Conservation (phyloP, 2,329 filamentous ascomycete genomes). For the Verruconis gallopava region DNA sequence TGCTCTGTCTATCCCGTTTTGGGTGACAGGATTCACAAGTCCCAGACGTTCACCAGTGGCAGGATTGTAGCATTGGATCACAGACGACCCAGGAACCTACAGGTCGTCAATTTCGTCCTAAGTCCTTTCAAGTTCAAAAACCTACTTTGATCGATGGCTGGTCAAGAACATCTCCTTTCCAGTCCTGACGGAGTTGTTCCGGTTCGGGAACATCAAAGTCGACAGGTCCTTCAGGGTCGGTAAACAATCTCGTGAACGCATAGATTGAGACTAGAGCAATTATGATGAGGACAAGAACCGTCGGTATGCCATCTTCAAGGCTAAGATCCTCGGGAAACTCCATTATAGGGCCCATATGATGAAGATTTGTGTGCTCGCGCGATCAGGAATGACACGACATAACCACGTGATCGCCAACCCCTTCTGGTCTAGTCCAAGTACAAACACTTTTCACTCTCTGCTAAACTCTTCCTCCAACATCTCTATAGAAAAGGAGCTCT, state of each 20-base stretch:
- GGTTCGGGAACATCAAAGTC: conserved; percentile 50
- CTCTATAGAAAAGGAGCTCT: too few relatives aligned
- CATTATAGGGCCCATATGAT: background rate
- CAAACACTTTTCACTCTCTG: too few relatives aligned
- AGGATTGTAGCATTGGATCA: conserved; percentile 76
- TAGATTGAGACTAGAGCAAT: conserved; percentile 4
- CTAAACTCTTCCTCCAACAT: too few relatives aligned
- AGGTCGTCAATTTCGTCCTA: background rate
- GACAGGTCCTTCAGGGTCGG: conserved; percentile 30
- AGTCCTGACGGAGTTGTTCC: conserved; percentile 41
- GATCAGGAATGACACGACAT: too few relatives aligned
- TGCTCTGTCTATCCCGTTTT: conserved; percentile 64
- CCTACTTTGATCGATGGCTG: conserved; percentile 47
- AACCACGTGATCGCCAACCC: too few relatives aligned
- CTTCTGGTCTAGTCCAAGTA: too few relatives aligned
- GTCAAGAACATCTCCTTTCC: conserved; percentile 44
- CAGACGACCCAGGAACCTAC: conserved; percentile 47
- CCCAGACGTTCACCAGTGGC: conserved; percentile 79
- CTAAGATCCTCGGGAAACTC: conserved; percentile 5
- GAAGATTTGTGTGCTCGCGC: too few relatives aligned
- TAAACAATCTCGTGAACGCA: conserved; percentile 7
- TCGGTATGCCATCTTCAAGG: conserved; percentile 6
- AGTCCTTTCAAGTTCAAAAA: background rate
- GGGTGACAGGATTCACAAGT: conserved; percentile 61
- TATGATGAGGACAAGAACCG: conserved; percentile 1